A percentile compares a stretch with the other conserved stretches of the same genome.
Evolutionary conservation across 495 filamentous ascomycete species (phyloP).

Genomic region (Aspergillus incahuasiensis): DNA sequence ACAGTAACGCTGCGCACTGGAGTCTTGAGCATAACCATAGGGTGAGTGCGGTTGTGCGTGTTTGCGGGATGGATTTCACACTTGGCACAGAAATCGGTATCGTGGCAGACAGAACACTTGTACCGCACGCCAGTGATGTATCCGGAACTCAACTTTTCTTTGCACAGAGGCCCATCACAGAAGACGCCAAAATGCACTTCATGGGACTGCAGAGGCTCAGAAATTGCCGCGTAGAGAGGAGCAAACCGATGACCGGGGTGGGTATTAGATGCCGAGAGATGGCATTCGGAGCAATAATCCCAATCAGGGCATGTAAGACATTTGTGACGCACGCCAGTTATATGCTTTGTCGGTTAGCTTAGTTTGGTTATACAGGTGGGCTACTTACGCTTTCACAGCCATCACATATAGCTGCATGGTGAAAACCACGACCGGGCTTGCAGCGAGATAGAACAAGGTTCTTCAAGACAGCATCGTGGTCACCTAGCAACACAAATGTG

Average conservation of each 20-base stretch:
- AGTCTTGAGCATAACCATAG: constrained; percentile 94
- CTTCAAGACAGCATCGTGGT: constrained; percentile 37
- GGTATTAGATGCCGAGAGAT: constrained; percentile 55
- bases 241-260: constrained; percentile 91
- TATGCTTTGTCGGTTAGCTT: constrained; percentile 48
- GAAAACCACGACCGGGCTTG: constrained; percentile 71
- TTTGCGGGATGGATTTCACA: constrained; percentile 87
- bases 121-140: constrained; percentile 87
- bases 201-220: constrained; percentile 45
- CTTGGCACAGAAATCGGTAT: constrained; percentile 91
- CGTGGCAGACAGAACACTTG: constrained; percentile 96
- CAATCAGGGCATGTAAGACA: constrained; percentile 96
- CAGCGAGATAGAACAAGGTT: constrained; percentile 55
- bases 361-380: neutral
- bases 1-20: constrained; percentile 86
- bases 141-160: constrained; percentile 43
- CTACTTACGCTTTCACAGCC: constrained; percentile 74
- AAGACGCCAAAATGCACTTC: constrained; percentile 77
- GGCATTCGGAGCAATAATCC: constrained; percentile 88
- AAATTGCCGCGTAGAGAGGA: constrained; percentile 74
- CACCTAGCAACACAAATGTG: constrained; percentile 52
- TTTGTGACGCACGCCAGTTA: constrained; percentile 91
- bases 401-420: constrained; percentile 89
- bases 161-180: constrained; percentile 93
- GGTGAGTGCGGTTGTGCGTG: constrained; percentile 87